Base-by-base conservation (phyloP, 202 grass and related monocot genomes). In the Carex sylvatica region DNA sequence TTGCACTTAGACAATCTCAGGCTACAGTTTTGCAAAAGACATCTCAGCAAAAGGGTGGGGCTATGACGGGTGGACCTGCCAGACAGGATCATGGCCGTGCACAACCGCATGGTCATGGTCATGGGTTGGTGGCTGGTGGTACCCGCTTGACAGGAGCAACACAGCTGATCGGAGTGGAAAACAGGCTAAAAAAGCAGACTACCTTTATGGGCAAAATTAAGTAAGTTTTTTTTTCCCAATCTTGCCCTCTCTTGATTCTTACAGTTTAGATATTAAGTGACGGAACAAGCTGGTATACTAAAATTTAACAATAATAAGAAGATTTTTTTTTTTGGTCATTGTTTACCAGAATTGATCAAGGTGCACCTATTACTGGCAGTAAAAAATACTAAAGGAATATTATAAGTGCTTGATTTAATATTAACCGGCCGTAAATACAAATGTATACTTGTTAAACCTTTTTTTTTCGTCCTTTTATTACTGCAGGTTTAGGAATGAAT, bases 121-220 rank as follows among this genome's bases (percentile, higher is more conserved):
- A 87, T 58, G 61, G 69, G 7, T 74, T 86, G 53, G 81, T 44
- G 3, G 66, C 81, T 0, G 88, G 86, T 47, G 87, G 52, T 36
- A 35, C 18, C 31, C 74, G 53, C 74, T 56, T 24, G 12, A 49
- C 70, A 78, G 74, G 74, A 78, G 74, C 74, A 38, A 59, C 53
- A 38, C 74, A 58, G 30, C 54, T 67, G 2, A 87, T 92, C 63
- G 92, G 92, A 81, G 89, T 90, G 14, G 92, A 96, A 85, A 99
- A 96, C 65, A 84, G 93, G 58, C 86, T 99, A 5, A 99, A 93
- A 68, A 99, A 99, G 85, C 96, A 92, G 13, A 99, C 96, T 9
- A 99, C 91, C 19, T 99, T 99, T 81, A 90, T 99, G 88, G 95
- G 96, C 86, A 92, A 93, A 83, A 94, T 96, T 84, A 93, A 92